Evolutionary conservation across 2,329 filamentous ascomycete species (phyloP).

Genomic region (Colletotrichum costaricense): DNA sequence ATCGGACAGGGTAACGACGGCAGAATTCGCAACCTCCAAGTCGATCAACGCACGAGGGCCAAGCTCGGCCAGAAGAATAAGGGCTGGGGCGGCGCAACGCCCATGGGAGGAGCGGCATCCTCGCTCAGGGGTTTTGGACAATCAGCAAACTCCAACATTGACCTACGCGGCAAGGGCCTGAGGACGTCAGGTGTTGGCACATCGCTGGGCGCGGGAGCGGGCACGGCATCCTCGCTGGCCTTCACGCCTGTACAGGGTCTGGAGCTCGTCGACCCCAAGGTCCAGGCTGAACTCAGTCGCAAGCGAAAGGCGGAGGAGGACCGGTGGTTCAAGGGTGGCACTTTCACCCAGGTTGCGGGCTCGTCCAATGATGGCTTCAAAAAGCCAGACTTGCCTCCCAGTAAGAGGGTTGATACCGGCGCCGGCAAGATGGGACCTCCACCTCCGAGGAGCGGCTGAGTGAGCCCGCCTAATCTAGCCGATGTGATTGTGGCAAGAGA

Average conservation of each 20-base stretch:
- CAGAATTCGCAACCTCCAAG: constrained; percentile 86
- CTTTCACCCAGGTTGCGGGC: constrained; percentile 86
- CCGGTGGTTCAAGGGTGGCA: constrained; percentile 96
- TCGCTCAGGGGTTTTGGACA: constrained; percentile 84
- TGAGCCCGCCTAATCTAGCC: not conserved
- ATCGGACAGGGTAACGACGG: constrained; percentile 90
- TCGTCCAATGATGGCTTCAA: constrained; percentile 78
- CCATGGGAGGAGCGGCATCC: constrained; percentile 76
- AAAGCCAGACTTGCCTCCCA: constrained; percentile 78
- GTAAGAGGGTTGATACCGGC: constrained; percentile 79
- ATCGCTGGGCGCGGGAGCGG: constrained; percentile 62
- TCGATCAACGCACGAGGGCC: constrained; percentile 92
- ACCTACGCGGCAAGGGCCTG: constrained; percentile 81
- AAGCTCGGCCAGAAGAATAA: constrained; percentile 96
- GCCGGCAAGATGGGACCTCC: constrained; percentile 62
- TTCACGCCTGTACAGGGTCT: constrained; percentile 96
- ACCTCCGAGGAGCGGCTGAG: constrained; percentile 36
- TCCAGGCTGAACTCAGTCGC: constrained; percentile 85
- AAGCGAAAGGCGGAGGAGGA: constrained; percentile 97
- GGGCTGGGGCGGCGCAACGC: constrained; percentile 85
- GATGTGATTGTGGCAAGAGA: not conserved
- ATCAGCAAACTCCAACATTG: constrained; percentile 70
- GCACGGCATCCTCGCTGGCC: constrained; percentile 85
- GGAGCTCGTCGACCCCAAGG: constrained; percentile 94
- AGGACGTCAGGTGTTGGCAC: constrained; percentile 85